Conservation (phyloP, 2,329 filamentous ascomycete genomes). For the Blastomyces parvus region DNA sequence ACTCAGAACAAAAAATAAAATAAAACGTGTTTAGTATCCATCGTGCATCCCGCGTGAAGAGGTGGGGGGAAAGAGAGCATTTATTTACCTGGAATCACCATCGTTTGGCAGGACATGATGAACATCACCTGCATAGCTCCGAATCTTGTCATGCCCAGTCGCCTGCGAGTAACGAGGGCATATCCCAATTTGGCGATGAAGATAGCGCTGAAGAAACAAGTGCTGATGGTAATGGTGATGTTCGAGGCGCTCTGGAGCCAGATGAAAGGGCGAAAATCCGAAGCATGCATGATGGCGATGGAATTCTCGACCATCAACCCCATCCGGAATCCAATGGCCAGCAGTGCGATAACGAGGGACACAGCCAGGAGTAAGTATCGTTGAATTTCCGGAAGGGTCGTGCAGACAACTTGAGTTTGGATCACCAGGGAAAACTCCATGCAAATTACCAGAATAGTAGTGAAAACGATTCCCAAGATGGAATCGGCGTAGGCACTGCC, state of each 20-base stretch:
- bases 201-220: slow-evolving; percentile 53
- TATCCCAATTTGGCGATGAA: slow-evolving; percentile 53
- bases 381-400: slow-evolving; percentile 38
- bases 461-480: slow-evolving; percentile 42
- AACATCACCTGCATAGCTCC: slow-evolving; percentile 58
- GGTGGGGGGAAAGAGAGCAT: slow-evolving; percentile 18
- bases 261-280: slow-evolving; percentile 22
- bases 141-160: slow-evolving; percentile 51
- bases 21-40: slow-evolving; percentile 10
- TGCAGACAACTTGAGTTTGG: slow-evolving; percentile 55
- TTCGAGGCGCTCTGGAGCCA: slow-evolving; percentile 40
- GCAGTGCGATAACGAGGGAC: slow-evolving; percentile 42
- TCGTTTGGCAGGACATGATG: slow-evolving; percentile 58
- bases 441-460: slow-evolving; percentile 44
- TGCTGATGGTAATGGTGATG: slow-evolving; percentile 46
- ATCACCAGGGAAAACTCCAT: slow-evolving; percentile 52
- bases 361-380: slow-evolving; percentile 38
- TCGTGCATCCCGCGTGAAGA: not conserved
- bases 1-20: not conserved
- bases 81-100: slow-evolving; percentile 52
- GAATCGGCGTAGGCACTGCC: slow-evolving; percentile 37
- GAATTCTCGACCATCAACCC: slow-evolving; percentile 43
- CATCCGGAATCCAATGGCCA: slow-evolving; percentile 47
- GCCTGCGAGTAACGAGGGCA: slow-evolving; percentile 47
- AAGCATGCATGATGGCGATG: slow-evolving; percentile 29